These are phyloP conservation scores for Mucor mucedo DNA, from an alignment of 371 early-diverging fungal species.

Conservation along the genomic window DNA sequence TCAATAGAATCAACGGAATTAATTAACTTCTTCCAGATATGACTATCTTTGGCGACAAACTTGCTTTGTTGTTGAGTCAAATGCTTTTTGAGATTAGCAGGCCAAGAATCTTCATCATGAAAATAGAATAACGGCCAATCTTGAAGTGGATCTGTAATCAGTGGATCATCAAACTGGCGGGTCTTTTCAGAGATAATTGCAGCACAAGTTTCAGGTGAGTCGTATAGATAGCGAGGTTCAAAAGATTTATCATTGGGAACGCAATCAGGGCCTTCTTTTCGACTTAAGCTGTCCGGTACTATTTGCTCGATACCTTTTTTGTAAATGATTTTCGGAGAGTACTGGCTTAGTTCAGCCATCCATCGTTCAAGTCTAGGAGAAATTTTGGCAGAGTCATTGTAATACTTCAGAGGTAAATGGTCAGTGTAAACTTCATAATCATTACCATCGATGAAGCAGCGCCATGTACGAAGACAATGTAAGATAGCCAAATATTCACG, in stretches of 20 bases:
- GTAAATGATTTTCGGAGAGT: too few species aligned
- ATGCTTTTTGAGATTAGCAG: too few species aligned
- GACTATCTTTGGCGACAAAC: not conserved
- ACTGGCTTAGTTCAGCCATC: slow-evolving; percentile 1
- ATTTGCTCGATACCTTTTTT: too few species aligned
- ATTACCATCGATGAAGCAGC: slow-evolving; percentile 33
- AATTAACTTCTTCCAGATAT: not conserved
- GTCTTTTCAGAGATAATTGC: too few species aligned
- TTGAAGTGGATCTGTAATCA: too few species aligned
- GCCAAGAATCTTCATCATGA: not conserved
- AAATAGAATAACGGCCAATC: slow-evolving; percentile 7
- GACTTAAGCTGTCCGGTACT: too few species aligned
- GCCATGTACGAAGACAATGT: slow-evolving; percentile 34
- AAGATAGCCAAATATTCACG: slow-evolving; percentile 43
- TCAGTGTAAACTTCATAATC: slow-evolving; percentile 30
- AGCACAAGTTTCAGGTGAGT: too few species aligned
- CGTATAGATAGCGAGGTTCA: too few species aligned
- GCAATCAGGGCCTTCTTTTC: too few species aligned
- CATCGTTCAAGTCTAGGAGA: slow-evolving; percentile 32
- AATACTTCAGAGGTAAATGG: slow-evolving; percentile 32
- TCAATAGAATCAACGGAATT: not conserved
- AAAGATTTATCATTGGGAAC: too few species aligned
- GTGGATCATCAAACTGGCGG: too few species aligned
- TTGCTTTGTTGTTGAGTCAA: not conserved
- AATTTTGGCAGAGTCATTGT: slow-evolving; percentile 27